A percentile compares a stretch with the other conserved stretches of the same genome.
Evolutionary conservation across 2,329 filamentous ascomycete species (phyloP).

Genomic region (Fusarium sulawesiense): DNA sequence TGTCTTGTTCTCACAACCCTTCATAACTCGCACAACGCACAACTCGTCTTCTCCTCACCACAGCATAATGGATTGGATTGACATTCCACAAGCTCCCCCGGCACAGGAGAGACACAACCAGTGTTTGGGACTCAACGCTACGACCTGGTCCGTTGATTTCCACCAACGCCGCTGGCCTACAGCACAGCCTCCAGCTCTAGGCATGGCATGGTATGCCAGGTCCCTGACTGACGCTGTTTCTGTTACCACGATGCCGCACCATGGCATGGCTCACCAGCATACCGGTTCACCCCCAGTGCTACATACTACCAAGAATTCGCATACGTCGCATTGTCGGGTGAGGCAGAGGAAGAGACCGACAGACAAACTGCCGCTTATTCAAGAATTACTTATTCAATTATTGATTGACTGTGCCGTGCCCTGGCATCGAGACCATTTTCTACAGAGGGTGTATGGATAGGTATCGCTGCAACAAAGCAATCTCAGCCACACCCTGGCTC

Average conservation of each 20-base stretch:
- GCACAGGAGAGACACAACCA: conserved; percentile 44
- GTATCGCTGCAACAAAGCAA: conserved; percentile 31
- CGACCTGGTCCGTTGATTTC: conserved; percentile 30
- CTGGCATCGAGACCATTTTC: conserved; percentile 33
- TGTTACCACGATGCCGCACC: conserved; percentile 20
- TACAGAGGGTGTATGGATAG: conserved; percentile 19
- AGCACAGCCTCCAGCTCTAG: neutral
- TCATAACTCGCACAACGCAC: conserved; percentile 37
- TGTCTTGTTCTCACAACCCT: conserved; percentile 1
- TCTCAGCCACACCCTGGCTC: conserved; percentile 43
- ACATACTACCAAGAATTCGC: neutral
- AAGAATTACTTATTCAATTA: neutral
- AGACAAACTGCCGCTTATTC: neutral
- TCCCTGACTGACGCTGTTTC: conserved; percentile 11
- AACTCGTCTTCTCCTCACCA: conserved; percentile 14
- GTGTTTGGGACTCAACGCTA: conserved; percentile 44
- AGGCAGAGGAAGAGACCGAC: neutral
- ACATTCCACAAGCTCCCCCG: conserved; percentile 35
- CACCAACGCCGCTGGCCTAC: conserved; percentile 30
- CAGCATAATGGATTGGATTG: conserved; percentile 19
- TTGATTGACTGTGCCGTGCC: conserved; percentile 24
- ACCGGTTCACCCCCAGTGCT: conserved; percentile 1
- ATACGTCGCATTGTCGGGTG: neutral
- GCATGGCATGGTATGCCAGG: conserved; percentile 15
- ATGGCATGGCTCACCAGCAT: conserved; percentile 22